Percentiles rank a stretch among this genome's conserved stretches.
phyloP scores from a whole-genome alignment of 1,284 basidiomycete species.

The Heterobasidion annosum region DNA sequence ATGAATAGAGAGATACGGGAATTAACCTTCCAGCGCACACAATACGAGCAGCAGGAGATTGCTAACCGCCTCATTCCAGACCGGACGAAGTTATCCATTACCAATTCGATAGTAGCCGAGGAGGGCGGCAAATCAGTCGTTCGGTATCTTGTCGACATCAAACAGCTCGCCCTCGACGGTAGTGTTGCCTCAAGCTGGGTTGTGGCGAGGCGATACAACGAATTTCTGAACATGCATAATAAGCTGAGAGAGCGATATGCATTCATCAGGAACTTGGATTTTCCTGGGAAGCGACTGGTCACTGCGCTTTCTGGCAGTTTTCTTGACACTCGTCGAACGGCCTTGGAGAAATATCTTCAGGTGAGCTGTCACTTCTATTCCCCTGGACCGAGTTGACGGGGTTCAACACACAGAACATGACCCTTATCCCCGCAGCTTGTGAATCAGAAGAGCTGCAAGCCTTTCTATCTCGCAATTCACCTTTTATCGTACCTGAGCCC shows the following conservation, averaged over 20 bases:
- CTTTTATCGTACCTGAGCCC: conserved; percentile 48
- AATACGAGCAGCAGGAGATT: conserved; percentile 86
- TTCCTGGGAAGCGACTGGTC: conserved; percentile 88
- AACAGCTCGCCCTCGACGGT: conserved; percentile 74
- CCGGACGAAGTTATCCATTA: conserved; percentile 71
- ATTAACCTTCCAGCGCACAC: conserved; percentile 80
- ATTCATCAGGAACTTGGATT: conserved; percentile 65
- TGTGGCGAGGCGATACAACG: conserved; percentile 87
- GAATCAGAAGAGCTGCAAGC: conserved; percentile 76
- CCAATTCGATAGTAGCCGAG: conserved; percentile 68
- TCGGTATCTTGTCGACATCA: conserved; percentile 87
- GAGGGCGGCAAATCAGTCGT: conserved; percentile 86
- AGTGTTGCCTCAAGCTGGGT: conserved; percentile 82
- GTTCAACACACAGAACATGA: conserved; percentile 44
- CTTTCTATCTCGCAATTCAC: conserved; percentile 84
- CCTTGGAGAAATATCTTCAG: conserved; percentile 86
- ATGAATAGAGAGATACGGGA: conserved; percentile 80
- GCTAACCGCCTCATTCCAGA: conserved; percentile 78
- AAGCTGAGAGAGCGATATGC: conserved; percentile 70
- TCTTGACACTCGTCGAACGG: conserved; percentile 71
- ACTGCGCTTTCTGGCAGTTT: conserved; percentile 74
- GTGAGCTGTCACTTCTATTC: conserved; percentile 29
- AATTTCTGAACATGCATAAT: conserved; percentile 86
- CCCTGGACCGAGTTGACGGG: conserved; percentile 2
- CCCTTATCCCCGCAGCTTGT: conserved; percentile 69